Evolutionary conservation across 441 rosid species (phyloP), one percentile per base, ranked within the genome.

Genomic region (Croton laevigatus): DNA sequence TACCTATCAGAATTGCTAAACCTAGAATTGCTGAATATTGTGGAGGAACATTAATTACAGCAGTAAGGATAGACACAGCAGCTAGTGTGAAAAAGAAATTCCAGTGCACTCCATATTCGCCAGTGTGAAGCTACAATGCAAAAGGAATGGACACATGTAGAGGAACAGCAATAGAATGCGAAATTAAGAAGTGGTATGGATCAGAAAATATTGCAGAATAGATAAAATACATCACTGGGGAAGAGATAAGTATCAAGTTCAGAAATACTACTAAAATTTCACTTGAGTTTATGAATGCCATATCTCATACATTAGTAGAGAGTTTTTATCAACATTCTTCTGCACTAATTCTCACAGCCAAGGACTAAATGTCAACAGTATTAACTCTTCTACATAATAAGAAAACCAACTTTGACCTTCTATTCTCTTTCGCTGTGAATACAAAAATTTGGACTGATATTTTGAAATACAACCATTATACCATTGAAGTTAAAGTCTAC

Each of bases 11-110:
- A 81, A 94, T 79, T 53, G 78, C 49, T 14, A 83, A 77, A 78
- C 97, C 96, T 20, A 92, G 75, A 78, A 81, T 59, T 71, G 96
- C 99, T 75, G 94, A 87, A 82, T 89, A 86, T 72, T 82, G 80
- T 2, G 93, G 87, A 27, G 86, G 87, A 72, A 91, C 73, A 72
- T 85, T 86, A 66, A 83, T 79, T 62, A 82, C 62, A 62, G 92
- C 88, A 61, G 93, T 84, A 64, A 88, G 86, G 57, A 90, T 78
- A 58, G 94, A 82, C 71, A 92, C 91, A 57, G 87, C 89, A 46
- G 97, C 98, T 61, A 92, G 91, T 8, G 98, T 90, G 84, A 92
- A 92, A 78, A 94, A 92, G 90, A 92, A 94, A 75, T 92, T 91
- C 97, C 99, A 88, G 71, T 92, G 98, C 54, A 89, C 85, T 75